Base-by-base conservation (phyloP, 2,329 filamentous ascomycete genomes). In the Xylaria sp. region DNA sequence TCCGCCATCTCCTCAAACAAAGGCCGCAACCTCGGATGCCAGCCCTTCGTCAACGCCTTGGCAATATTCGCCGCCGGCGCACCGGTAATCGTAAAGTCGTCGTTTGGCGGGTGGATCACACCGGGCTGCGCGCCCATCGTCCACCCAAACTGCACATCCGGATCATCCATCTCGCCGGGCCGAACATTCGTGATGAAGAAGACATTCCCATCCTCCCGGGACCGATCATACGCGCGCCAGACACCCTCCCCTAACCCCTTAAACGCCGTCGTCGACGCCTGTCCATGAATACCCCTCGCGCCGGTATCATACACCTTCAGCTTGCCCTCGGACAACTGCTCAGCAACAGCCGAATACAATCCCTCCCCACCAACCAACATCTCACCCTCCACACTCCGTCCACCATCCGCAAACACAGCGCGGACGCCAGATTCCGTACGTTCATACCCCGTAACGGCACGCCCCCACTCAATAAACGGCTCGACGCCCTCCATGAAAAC, bases 151-250 rank as follows among this genome's bases (percentile, higher is more conserved):
- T 81, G 59, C 1, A 84, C 58, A 47, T 78, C 69, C 0, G 82
- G 80, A 61, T 87, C 77, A 64, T 87, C 75, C 80, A 82, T 82
- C 49, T 87, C 84, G 4, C 75, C 76, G 0, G 83, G 69, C 1
- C 85, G 79, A 0, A 88, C 82, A 55, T 89, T 88, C 1, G 85
- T 88, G 52, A 88, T 88, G 60, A 83, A 66, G 58, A 79, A 82
- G 1, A 84, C 72, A 5, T 69, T 70, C 0, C 83, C 83, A 1
- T 75, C 68, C 0, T 77, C 70, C 10, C 78, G 74, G 0, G 76
- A 73, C 1, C 75, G 70, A 65, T 88, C 85, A 0, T 70, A 66
- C 0, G 86, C n/a, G 2, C 78, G 67, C 68, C 81, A 88, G 0
- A 89, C 85, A 1, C 86, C 85, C 69, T 88, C 85, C 1, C 85